Evolutionary conservation across 2,329 filamentous ascomycete species (phyloP), one percentile per base, ranked within the genome.

Genomic region (Curvularia eragrostidis): DNA sequence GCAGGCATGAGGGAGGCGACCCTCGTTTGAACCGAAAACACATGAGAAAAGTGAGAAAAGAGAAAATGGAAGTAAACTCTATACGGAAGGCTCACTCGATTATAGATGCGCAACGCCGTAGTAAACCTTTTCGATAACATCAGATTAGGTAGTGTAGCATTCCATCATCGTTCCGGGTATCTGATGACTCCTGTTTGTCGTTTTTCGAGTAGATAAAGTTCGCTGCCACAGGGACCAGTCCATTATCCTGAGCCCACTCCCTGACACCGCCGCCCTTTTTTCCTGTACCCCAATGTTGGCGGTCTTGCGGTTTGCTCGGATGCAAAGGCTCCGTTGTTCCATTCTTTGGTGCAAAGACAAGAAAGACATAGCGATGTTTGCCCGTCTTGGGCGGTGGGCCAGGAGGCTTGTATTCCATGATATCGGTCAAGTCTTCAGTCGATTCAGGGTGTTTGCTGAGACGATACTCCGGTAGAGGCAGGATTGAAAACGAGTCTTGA

Each of bases 301-400:
- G 72, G n/a, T 82, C 78, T 48, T 74, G 71, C 0, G 85, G 84
- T 57, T 72, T 78, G 15, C 70, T 79, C 58, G 85, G 62, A 58
- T 80, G 66, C 48, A 82, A 52, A 19, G 65, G 62, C 53, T 77
- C 74, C 12, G 68, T 77, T 8, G 80, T 81, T 7, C 78, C 76
- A 53, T 83, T 83, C 55, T 58, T 69, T 13, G 75, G 80, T 63
- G 70, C 79, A 55, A 86, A 75, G 6, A 83, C 77, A 4, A 85
- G 73, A 61, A 86, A 84, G 3, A 87, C 81, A 68, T 87, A 87
- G 52, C 85, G 77, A 65, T 87, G 84, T 64, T 82, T 81, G 2
- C 84, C 83, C 0, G 84, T 86, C 72, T 83, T 82, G 6, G 78
- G 73, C 0, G 84, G 85, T 28, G 85, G 84, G 5, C 78, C 79